Percentiles rank a stretch among this genome's conserved stretches.
Evolutionary conservation across 2,329 filamentous ascomycete species (phyloP).

Genomic region (Colletotrichum theobromicola): DNA sequence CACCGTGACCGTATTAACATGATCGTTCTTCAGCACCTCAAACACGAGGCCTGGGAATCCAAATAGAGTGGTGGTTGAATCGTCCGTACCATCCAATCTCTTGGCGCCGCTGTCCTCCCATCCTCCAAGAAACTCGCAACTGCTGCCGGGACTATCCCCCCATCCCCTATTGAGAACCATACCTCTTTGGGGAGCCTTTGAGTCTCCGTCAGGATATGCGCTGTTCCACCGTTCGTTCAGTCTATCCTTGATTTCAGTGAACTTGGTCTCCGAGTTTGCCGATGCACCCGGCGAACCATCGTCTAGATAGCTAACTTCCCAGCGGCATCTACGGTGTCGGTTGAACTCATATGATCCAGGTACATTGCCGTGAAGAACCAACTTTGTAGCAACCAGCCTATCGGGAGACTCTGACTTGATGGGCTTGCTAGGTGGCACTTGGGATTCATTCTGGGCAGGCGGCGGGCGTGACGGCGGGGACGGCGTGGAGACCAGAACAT

Average conservation of each 20-base stretch:
- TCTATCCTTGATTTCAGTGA: slow-evolving; percentile 71
- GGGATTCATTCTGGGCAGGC: slow-evolving; percentile 42
- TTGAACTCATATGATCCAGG: slow-evolving; percentile 98
- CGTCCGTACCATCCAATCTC: slow-evolving; percentile 59
- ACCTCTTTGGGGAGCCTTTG: slow-evolving; percentile 61
- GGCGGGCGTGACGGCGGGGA: slow-evolving; percentile 68
- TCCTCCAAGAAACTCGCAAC: slow-evolving; percentile 81
- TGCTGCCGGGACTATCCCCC: slow-evolving; percentile 90
- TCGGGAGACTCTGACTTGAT: slow-evolving; percentile 56
- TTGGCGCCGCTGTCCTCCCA: slow-evolving; percentile 78
- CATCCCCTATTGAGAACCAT: slow-evolving; percentile 93
- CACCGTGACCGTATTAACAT: slow-evolving; percentile 87
- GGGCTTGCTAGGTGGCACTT: slow-evolving; percentile 30
- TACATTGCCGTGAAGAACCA: slow-evolving; percentile 94
- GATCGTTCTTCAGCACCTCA: slow-evolving; percentile 92
- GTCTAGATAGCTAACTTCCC: slow-evolving; percentile 72
- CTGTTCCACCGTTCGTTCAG: slow-evolving; percentile 75
- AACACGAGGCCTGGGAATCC: slow-evolving; percentile 94
- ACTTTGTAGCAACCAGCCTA: slow-evolving; percentile 83
- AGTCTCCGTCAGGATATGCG: slow-evolving; percentile 62
- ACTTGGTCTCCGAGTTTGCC: slow-evolving; percentile 78
- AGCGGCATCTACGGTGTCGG: slow-evolving; percentile 86
- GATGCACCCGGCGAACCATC: slow-evolving; percentile 47
- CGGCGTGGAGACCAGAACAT: slow-evolving; percentile 86
- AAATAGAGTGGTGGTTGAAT: slow-evolving; percentile 81